A percentile compares a stretch with the other conserved stretches of the same genome.
Evolutionary conservation across 2,329 filamentous ascomycete genomes (phyloP).

Genomic region (Microsporum canis): DNA sequence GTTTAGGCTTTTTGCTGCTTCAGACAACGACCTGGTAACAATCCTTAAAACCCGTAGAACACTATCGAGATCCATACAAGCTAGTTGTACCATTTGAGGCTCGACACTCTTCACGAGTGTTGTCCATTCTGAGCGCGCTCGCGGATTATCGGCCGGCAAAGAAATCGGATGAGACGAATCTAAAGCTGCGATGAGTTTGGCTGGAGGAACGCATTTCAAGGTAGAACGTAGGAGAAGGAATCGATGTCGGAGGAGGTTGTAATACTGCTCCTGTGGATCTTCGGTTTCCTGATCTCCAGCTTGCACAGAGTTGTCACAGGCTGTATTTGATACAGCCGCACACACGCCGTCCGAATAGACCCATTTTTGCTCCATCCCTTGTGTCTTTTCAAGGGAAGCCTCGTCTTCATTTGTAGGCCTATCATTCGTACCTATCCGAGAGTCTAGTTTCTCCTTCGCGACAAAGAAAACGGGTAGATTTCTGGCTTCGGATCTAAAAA

Average conservation of each 20-base stretch:
- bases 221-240: constrained; percentile 54
- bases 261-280: constrained; percentile 56
- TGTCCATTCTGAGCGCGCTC: constrained; percentile 47
- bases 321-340: constrained; percentile 45
- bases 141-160: constrained; percentile 44
- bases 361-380: constrained; percentile 34
- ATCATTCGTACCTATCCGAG: not conserved
- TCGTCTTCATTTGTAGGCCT: not conserved
- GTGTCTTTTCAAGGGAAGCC: not conserved
- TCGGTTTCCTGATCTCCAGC: constrained; percentile 21
- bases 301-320: constrained; percentile 24
- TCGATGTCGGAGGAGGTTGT: constrained; percentile 50
- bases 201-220: constrained; percentile 47
- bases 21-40: constrained; percentile 47
- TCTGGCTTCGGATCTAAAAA: constrained; percentile 16
- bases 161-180: constrained; percentile 41
- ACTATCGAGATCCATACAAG: constrained; percentile 47
- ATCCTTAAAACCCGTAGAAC: constrained; percentile 55
- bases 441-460: constrained; percentile 11
- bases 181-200: constrained; percentile 43
- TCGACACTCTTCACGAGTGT: constrained; percentile 28
- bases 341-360: constrained; percentile 73
- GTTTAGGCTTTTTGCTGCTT: constrained; percentile 52
- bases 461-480: constrained; percentile 14
- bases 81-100: constrained; percentile 42